Conservation (phyloP, 257 asterid species). For the Capsicum chinense region DNA sequence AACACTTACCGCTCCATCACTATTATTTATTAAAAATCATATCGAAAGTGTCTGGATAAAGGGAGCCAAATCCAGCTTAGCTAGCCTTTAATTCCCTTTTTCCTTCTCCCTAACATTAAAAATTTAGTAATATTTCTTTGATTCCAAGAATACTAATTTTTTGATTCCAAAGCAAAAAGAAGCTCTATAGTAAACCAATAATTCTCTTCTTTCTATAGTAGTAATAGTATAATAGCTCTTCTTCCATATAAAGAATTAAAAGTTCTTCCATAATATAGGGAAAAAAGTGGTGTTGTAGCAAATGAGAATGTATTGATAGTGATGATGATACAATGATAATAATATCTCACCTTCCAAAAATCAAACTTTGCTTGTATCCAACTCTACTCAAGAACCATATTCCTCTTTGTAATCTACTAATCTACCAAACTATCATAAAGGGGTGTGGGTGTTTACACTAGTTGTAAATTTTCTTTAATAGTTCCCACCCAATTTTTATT, state of each 20-base stretch:
- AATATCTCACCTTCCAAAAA: constrained; percentile 62
- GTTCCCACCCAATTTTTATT: constrained; percentile 51
- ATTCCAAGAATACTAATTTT: no score
- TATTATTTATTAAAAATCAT: background rate
- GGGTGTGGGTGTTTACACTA: background rate
- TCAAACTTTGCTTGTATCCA: constrained; percentile 65
- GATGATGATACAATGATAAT: constrained; percentile 46
- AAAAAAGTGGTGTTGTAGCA: background rate
- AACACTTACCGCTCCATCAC: accelerated
- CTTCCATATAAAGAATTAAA: background rate
- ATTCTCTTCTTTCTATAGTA: background rate
- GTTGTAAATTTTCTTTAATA: background rate
- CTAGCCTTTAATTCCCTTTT: background rate
- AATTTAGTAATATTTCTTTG: background rate
- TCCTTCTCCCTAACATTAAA: background rate
- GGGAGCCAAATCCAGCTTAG: constrained; percentile 29
- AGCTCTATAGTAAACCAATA: background rate
- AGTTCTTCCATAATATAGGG: constrained; percentile 18
- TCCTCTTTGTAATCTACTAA: constrained; percentile 30
- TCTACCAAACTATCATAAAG: constrained; percentile 38
- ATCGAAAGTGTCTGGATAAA: background rate
- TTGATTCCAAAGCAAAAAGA: constrained; percentile 21
- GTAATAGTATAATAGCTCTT: background rate
- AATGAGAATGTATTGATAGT: constrained; percentile 31
- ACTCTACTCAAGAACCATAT: constrained; percentile 48